Percentiles rank a stretch among this genome's conserved stretches.
phyloP scores from a whole-genome alignment of 164 flowering plant genomes.

The Vitis rupestris region DNA sequence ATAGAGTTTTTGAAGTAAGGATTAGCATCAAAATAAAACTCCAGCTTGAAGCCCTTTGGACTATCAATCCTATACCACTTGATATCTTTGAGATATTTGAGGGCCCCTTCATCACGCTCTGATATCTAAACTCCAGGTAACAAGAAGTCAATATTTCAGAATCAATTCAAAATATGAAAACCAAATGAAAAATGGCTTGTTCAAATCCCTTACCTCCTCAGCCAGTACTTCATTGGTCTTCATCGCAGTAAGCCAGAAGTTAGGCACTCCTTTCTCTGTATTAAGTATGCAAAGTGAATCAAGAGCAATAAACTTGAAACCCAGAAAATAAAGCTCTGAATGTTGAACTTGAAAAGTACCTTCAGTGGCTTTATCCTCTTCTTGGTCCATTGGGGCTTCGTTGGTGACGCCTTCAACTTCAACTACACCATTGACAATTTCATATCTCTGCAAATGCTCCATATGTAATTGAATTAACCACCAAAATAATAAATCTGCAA shows the following conservation, averaged over 20 bases:
- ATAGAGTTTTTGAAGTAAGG: conserved; percentile 81
- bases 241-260: conserved; percentile 89
- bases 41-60: conserved; percentile 95
- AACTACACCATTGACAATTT: conserved; percentile 72
- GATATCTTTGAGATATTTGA: conserved; percentile 80
- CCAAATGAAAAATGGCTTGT: no score
- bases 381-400: conserved; percentile 32
- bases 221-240: conserved; percentile 71
- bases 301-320: no score
- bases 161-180: no score
- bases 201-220: conserved; percentile 53
- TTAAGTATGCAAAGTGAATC: background rate
- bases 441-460: conserved; percentile 53
- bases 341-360: conserved; percentile 21
- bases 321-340: no score
- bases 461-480: no score
- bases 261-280: conserved; percentile 87
- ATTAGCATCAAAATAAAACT: conserved; percentile 78
- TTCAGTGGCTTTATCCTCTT: conserved; percentile 38
- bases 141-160: background rate
- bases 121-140: conserved; percentile 45
- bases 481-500: no score
- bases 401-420: conserved; percentile 65
- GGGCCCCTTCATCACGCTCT: conserved; percentile 91
- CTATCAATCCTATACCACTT: conserved; percentile 75